Evolutionary conservation across 1,284 basidiomycete species (phyloP), one percentile per base, ranked within the genome.

Genomic region (Tilletia setariae): DNA sequence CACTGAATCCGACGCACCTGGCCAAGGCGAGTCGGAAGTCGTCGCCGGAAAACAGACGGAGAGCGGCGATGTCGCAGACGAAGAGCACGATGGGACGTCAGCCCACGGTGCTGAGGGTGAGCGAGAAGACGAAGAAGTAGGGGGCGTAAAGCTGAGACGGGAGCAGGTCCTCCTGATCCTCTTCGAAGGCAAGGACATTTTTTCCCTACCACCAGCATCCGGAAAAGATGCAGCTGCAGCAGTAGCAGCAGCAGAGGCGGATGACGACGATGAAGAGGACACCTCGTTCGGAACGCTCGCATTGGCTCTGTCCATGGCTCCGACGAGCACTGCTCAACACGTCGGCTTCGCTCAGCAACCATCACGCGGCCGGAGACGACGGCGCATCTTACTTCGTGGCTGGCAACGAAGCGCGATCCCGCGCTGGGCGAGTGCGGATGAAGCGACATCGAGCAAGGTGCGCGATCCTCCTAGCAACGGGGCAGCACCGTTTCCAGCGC

Each of bases 81-180:
- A 72, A 42, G 49, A 49, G 9, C 35, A 40, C 35, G 65, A 68
- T 16, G 68, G 70, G 35, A 63, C 65, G 16, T 47, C 3, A 11
- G 70, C 69, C 1, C 68, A 70, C 6, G 44, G 64, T 0, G 63
- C 64, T 16, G 65, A 72, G 1, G 73, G 46, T 1, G 44, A 56
- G 0, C 32, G 63, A 2, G 61, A 64, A 6, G 68, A 61, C 0
- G 66, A 68, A 42, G 35, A 67, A n/a, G 40, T 63, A 6, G 66
- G 62, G 3, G 73, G 72, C 32, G 69, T 67, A 1, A 61, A 42
- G 59, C 43, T 70, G 46, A 47, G 70, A 13, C 30, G 70, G 43
- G 51, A 65, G 4, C 70, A 75, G 59, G 70, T 75, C 28, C 61
- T 66, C 23, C 49, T 68, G 42, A 65, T 71, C 32, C 63, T 70